Base-by-base conservation (phyloP, 1,139 yeast species). In the Sugiyamaella sp. region DNA sequence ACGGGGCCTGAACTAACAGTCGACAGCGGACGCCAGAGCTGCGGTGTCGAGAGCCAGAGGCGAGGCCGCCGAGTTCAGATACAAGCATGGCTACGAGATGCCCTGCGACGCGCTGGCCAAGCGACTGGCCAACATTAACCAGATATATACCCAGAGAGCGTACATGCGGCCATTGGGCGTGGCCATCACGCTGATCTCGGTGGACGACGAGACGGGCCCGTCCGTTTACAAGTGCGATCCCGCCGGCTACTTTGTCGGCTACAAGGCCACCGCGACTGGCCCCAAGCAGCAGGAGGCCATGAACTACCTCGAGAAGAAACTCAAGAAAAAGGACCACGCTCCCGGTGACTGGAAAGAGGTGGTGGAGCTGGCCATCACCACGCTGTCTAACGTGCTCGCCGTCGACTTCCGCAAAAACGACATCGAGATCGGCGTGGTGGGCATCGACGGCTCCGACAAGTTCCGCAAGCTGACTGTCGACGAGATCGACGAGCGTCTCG, bases 151-250 rank as follows among this genome's bases (percentile, higher is more conserved):
- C 44, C 99, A 93, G 74, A 81, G 98, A 69, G 99, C 99, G n/a
- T 93, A 93, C 72, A 93, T 93, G 98, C 83, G 99, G 72, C 99
- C 99, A 24, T 78, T 91, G 61, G 97, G 97, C 38, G 97, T 90
- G 54, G 89, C 96, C 25, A 79, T 90, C 66, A 90, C 97, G 20
- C 86, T 93, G 66, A 80, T 91, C 57, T 84, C 95, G 48, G 85
- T 86, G 55, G 98, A 91, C 70, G 96, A 88, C 66, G 93, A 85
- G 69, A 72, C 76, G 57, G 99, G 98, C 0, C 97, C 99, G n/a
- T 83, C 84, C 66, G 78, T 93, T 59, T 89, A 81, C 76, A 93
- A 93, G 74, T 86, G 95, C 63, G 99, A 93, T 71, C 99, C 99
- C 24, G 98, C 99, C 9, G 99, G 99, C 3, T 93, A 93, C 74